Evolutionary conservation across 176 grass and related monocot genomes (phyloP).

Genomic region (Puccinellia tenuiflora): DNA sequence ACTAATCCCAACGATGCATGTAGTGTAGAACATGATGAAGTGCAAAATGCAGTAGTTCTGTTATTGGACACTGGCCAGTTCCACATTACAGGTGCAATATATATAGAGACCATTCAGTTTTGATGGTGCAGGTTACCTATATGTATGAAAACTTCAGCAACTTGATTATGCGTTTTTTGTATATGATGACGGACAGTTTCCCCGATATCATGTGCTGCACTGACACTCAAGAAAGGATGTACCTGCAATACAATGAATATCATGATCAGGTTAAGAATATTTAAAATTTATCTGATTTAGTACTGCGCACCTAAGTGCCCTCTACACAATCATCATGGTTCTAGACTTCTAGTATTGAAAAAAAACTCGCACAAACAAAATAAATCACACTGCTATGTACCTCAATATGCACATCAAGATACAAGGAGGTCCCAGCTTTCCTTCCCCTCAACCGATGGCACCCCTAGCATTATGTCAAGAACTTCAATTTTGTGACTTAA

Average conservation of each 20-base stretch:
- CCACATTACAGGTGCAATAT: conserved; percentile 17
- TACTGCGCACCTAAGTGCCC: not conserved
- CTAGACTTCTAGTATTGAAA: not conserved
- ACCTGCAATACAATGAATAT: conserved; percentile 44
- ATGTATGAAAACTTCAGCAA: conserved; percentile 93
- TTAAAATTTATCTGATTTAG: not conserved
- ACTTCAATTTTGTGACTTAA: not conserved
- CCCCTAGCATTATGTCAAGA: conserved; percentile 45
- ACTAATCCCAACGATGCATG: not conserved
- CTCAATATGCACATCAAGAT: conserved; percentile 98
- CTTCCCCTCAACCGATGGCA: conserved; percentile 91
- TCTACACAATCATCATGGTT: not conserved
- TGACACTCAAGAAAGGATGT: conserved; percentile 87
- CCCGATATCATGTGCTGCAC: conserved; percentile 90
- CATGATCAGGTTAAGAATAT: conserved; percentile 7
- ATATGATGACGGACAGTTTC: conserved; percentile 88
- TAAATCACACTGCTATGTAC: conserved; percentile 33
- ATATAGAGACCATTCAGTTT: not conserved
- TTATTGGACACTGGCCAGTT: conserved; percentile 8
- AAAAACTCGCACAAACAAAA: conserved; percentile 23
- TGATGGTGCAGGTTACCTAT: conserved; percentile 51
- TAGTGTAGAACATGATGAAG: not conserved
- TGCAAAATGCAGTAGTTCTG: not conserved
- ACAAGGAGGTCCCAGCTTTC: conserved; percentile 88
- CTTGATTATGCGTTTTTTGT: conserved; percentile 75